phyloP scores from a whole-genome alignment of 768 basidiomycete genomes.

The Collybia nuda region DNA sequence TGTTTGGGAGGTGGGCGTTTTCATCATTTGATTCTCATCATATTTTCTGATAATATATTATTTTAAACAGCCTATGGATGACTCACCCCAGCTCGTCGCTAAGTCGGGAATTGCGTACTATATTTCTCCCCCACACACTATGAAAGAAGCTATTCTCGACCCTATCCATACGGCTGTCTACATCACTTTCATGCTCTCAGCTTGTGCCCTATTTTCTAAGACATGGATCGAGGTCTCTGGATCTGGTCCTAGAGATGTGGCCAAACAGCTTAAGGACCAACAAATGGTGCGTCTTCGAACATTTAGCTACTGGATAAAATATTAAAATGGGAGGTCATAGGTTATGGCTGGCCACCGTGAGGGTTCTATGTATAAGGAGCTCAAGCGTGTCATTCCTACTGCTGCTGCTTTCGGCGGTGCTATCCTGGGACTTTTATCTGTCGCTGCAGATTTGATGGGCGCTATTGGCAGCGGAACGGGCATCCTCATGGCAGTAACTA shows the following conservation, averaged over 20 bases:
- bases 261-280: slow-evolving; percentile 98
- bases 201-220: slow-evolving; percentile 97
- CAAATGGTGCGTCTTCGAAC: slow-evolving; percentile 69
- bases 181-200: slow-evolving; percentile 88
- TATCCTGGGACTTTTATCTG: slow-evolving; percentile 89
- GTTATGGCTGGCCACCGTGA: slow-evolving; percentile 91
- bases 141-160: slow-evolving; percentile 84
- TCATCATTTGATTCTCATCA: neutral
- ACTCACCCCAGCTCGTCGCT: slow-evolving; percentile 89
- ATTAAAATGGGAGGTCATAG: slow-evolving; percentile 25
- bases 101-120: slow-evolving; percentile 94
- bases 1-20: slow-evolving; percentile 88
- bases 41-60: neutral
- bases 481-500: slow-evolving; percentile 97
- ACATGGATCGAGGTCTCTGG: slow-evolving; percentile 99
- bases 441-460: slow-evolving; percentile 92
- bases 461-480: slow-evolving; percentile 95
- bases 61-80: slow-evolving; percentile 81
- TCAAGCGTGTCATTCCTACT: slow-evolving; percentile 96
- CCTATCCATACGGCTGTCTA: slow-evolving; percentile 93
- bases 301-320: neutral
- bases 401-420: slow-evolving; percentile 97
- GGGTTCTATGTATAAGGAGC: slow-evolving; percentile 98
- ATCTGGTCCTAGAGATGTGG: slow-evolving; percentile 92
- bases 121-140: slow-evolving; percentile 96